Conservation (phyloP, 805 yeast genomes). For the Nakazawaea ernobii region DNA sequence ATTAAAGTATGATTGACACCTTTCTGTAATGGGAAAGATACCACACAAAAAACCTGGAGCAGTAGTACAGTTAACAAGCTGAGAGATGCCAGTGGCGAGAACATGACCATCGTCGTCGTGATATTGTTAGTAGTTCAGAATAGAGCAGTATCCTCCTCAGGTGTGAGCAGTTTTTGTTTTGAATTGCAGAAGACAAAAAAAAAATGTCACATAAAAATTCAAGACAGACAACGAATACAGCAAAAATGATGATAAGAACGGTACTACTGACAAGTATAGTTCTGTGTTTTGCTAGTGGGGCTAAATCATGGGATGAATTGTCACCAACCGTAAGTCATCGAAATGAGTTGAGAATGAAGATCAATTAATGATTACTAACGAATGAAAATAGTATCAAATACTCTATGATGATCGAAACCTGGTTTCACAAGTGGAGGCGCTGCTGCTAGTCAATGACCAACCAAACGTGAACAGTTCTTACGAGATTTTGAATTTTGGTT, state of each 20-base stretch:
- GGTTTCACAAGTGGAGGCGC: not conserved
- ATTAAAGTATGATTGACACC: too few species aligned
- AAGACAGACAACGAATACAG: not conserved
- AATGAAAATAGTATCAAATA: not conserved
- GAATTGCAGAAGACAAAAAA: not conserved
- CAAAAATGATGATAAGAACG: not conserved
- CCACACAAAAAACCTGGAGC: too few species aligned
- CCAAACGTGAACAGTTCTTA: not conserved
- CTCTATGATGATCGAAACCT: not conserved
- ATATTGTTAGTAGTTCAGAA: not conserved
- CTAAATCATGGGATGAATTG: conserved; percentile 3
- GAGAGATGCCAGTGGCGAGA: too few species aligned
- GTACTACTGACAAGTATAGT: not conserved
- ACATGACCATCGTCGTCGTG: too few species aligned
- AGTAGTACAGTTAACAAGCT: too few species aligned
- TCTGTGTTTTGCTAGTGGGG: not conserved
- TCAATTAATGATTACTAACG: not conserved
- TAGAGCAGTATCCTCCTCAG: not conserved
- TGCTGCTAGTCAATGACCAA: not conserved
- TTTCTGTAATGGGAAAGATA: too few species aligned
- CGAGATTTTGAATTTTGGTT: not conserved
- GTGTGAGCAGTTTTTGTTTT: not conserved
- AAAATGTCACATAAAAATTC: not conserved
- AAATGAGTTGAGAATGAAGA: not conserved
- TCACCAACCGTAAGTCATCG: conserved; percentile 1